These are phyloP conservation scores for Pittosporum tobira DNA, from an alignment of 129 eudicot genomes.

Conservation along the genomic window DNA sequence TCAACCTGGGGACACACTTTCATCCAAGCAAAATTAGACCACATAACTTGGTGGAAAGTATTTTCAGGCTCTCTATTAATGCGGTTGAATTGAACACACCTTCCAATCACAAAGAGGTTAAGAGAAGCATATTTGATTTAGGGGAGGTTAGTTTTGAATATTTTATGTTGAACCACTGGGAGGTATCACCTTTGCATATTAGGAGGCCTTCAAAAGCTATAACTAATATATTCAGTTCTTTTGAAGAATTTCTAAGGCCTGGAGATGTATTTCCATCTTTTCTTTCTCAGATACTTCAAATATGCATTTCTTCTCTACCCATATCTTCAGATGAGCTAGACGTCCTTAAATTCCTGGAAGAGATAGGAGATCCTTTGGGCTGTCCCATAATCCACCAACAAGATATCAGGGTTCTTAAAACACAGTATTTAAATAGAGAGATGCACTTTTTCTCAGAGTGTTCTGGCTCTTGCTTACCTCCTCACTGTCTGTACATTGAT, in stretches of 20 bases:
- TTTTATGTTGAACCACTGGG: slow-evolving; percentile 64
- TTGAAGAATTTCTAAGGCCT: slow-evolving; percentile 28
- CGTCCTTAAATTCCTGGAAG: slow-evolving; percentile 41
- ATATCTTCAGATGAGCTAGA: slow-evolving; percentile 61
- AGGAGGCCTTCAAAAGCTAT: slow-evolving; percentile 17
- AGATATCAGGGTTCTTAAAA: slow-evolving; percentile 71
- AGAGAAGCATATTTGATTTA: slow-evolving; percentile 36
- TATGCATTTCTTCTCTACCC: slow-evolving; percentile 50
- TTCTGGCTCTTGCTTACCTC: slow-evolving; percentile 16
- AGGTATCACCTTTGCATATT: slow-evolving; percentile 57
- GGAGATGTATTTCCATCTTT: slow-evolving; percentile 28
- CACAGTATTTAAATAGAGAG: slow-evolving; percentile 32
- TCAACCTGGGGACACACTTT: slow-evolving; percentile 7
- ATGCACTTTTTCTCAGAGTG: slow-evolving; percentile 40
- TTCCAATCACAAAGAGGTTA: slow-evolving; percentile 23
- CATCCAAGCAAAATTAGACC: slow-evolving; percentile 40
- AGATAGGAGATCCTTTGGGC: slow-evolving; percentile 43
- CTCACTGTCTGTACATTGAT: slow-evolving; percentile 21
- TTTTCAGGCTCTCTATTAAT: slow-evolving; percentile 61
- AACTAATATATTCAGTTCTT: slow-evolving; percentile 28
- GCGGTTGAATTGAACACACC: slow-evolving; percentile 4
- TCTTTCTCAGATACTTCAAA: slow-evolving; percentile 45
- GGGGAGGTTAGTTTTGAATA: slow-evolving; percentile 28
- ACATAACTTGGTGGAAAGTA: slow-evolving; percentile 52
- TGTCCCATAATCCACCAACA: slow-evolving; percentile 58